Percentiles rank a stretch among this genome's conserved stretches.
Conservation (phyloP, 108 stramenopile genomes). For the Nannochloropsis salina region DNA sequence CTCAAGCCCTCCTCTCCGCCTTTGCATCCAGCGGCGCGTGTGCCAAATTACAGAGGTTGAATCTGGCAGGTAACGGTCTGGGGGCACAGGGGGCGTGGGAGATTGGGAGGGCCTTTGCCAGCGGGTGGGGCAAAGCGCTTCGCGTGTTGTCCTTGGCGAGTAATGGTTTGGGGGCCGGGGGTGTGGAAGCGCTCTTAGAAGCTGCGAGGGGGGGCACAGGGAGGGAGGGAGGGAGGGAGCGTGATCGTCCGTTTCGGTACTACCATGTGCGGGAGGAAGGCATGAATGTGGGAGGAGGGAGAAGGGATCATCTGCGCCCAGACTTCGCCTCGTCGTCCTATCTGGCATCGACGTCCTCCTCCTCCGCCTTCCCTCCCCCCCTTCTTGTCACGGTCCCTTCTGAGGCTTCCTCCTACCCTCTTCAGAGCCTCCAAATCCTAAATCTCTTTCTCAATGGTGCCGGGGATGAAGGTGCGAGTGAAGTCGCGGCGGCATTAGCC, state of each 20-base stretch:
- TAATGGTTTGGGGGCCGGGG: background rate
- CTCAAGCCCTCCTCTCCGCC: background rate
- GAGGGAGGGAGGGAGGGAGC: background rate
- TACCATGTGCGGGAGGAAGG: background rate
- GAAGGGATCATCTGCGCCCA: background rate
- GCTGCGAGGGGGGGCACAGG: background rate
- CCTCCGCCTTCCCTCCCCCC: background rate
- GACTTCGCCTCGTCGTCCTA: background rate
- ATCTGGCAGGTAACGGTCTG: background rate
- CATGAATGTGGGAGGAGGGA: background rate
- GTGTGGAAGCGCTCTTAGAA: background rate
- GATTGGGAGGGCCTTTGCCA: background rate
- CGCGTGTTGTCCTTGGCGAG: background rate
- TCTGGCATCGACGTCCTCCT: background rate
- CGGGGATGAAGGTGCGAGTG: constrained; percentile 10
- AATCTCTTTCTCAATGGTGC: background rate
- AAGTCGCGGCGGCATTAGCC: background rate
- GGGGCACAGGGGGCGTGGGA: background rate
- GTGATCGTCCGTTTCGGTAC: background rate
- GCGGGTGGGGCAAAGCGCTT: background rate
- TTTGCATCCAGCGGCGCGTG: background rate
- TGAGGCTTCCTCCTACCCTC: background rate
- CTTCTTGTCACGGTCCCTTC: background rate
- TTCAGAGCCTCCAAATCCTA: background rate
- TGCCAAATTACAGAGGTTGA: background rate